These are phyloP conservation scores for Cutaneotrichosporon dermatis DNA, from an alignment of 1,284 basidiomycete species.

Conservation along the genomic window DNA sequence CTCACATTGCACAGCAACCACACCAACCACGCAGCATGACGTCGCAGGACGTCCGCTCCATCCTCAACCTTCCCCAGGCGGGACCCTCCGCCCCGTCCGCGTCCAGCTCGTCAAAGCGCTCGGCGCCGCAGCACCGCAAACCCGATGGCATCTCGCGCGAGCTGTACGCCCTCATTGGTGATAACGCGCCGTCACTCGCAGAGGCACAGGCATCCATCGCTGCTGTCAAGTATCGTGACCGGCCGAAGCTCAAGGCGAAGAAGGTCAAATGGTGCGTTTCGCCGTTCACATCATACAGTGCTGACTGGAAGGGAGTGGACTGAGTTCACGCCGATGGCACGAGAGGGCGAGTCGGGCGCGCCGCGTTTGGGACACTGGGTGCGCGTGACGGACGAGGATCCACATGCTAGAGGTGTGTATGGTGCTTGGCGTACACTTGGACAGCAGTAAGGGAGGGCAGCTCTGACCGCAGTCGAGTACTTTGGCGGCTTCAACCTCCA, in stretches of 20 bases:
- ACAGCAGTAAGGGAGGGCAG: neutral
- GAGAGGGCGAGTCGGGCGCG: constrained; percentile 16
- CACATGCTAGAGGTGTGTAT: constrained; percentile 18
- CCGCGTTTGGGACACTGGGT: constrained; percentile 40
- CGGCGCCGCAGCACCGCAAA: constrained; percentile 49
- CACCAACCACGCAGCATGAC: constrained; percentile 45
- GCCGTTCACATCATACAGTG: no score
- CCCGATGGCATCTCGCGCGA: constrained; percentile 90
- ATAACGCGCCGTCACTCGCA: constrained; percentile 75
- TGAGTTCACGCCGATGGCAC: constrained; percentile 54
- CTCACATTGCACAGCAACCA: neutral
- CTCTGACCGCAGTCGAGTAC: constrained; percentile 43
- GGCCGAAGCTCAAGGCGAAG: constrained; percentile 55
- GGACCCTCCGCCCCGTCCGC: constrained; percentile 36
- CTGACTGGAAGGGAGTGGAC: constrained; percentile 62
- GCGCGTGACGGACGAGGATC: constrained; percentile 33
- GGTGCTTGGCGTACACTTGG: constrained; percentile 12
- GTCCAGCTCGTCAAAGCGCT: constrained; percentile 35
- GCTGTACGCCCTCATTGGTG: constrained; percentile 88
- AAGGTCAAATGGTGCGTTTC: constrained; percentile 57
- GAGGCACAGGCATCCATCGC: constrained; percentile 39
- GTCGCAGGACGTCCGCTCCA: constrained; percentile 70
- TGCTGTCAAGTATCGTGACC: constrained; percentile 74
- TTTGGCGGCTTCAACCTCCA: constrained; percentile 41
- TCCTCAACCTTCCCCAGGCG: constrained; percentile 59